Base-by-base conservation (phyloP, 2,329 filamentous ascomycete species). In the Cladosporium sp. region DNA sequence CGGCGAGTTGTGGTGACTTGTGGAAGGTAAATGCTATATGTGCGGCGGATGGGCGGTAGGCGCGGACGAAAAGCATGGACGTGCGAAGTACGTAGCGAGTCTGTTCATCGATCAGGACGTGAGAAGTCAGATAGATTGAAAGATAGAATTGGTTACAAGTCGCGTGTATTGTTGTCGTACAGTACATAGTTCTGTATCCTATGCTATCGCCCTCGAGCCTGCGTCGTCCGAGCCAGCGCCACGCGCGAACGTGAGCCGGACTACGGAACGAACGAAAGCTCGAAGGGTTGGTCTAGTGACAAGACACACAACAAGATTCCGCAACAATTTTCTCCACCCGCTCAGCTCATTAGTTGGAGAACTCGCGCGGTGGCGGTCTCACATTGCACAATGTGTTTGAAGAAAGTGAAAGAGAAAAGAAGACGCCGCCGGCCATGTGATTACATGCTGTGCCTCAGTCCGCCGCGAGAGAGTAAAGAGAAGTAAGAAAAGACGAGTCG, bases 101-200 rank as follows among this genome's bases (percentile, higher is more conserved):
- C 22, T 1, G 22, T 3, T 28, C 22, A 7, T 5, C 4, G 2
- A 28, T 5, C 4, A 28, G 22, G 22, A 28, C 4, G 3, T 28
- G 2, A 7, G 22, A 28, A 7, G 16, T 18, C 4, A 7, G 22
- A 28, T 5, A 3, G 14, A 16, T 16, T 28, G 5, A 7, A 28
- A 5, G 22, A 22, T 5, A 5, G 22, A 7, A 28, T 28, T 28
- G 22, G 22, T 28, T 28, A 28, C 22, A 28, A 28, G 22, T 28
- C 7, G 22, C 22, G 7, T 28, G 4, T 28, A 28, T 5, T 28
- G 40, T 50, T 40, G 2, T 28, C 11, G 9, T 22, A 14, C 43
- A 43, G 40, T 50, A 50, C 48, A 50, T 50, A 50, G 48, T 50
- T 34, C 48, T 50, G 48, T 50, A 50, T 50, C 48, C 48, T 50